Percentiles rank a stretch among this genome's conserved stretches.
Conservation (phyloP, 495 filamentous ascomycete species). For the Sphaerosporella brunnea region DNA sequence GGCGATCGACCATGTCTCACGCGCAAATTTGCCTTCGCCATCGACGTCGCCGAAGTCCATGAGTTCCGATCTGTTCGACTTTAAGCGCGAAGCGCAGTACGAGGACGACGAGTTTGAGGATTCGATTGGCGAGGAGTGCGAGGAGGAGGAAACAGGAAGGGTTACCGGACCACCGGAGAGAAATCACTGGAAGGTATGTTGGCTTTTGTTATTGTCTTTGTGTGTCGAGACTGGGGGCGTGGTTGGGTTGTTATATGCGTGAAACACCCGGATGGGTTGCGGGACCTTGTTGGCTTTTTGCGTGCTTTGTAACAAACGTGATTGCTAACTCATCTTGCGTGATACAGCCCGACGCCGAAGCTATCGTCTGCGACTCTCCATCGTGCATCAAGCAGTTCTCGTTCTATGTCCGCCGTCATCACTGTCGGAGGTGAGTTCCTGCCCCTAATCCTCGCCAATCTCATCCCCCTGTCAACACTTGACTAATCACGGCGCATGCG, state of each 20-base stretch:
- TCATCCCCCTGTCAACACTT: too few relatives aligned
- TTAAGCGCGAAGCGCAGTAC: background rate
- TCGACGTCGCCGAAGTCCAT: conserved; percentile 3
- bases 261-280: background rate
- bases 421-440: conserved; percentile 41
- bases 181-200: conserved; percentile 55
- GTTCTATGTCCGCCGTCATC: conserved; percentile 51
- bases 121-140: conserved; percentile 27
- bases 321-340: conserved; percentile 25
- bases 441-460: too few relatives aligned
- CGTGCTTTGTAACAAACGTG: conserved; percentile 6
- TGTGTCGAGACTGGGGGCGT: background rate
- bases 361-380: conserved; percentile 42
- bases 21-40: conserved; percentile 27
- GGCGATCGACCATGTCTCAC: conserved; percentile 36
- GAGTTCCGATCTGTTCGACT: conserved; percentile 1
- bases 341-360: conserved; percentile 42
- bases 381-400: conserved; percentile 46
- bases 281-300: background rate
- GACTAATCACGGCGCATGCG: too few relatives aligned
- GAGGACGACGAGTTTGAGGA: conserved; percentile 22
- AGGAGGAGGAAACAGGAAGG: conserved; percentile 36
- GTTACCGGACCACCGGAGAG: conserved; percentile 43
- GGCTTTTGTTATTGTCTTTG: conserved; percentile 5
- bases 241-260: conserved; percentile 3